phyloP scores from a whole-genome alignment of 192 early-diverging fungal genomes.

The Paraglomus brasilianum region DNA sequence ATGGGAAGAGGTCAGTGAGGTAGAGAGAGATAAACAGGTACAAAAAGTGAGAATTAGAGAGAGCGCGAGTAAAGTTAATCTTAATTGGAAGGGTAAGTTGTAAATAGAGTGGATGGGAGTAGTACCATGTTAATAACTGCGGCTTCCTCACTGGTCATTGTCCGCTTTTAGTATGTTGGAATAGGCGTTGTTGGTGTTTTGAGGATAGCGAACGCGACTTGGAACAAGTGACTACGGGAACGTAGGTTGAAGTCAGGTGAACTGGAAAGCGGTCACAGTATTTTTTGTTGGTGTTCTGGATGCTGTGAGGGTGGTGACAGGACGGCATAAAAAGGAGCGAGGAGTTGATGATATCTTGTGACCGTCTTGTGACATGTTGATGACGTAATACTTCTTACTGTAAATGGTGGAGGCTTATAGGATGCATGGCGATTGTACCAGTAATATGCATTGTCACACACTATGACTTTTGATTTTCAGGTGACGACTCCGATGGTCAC shows the following conservation, averaged over 20 bases:
- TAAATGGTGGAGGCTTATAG: conserved; percentile 3
- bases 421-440: conserved; percentile 9
- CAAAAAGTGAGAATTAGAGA: neutral
- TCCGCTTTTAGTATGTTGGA: neutral
- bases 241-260: conserved; percentile 28
- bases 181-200: too few relatives aligned
- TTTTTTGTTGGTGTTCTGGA: conserved; percentile 20
- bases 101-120: too few relatives aligned
- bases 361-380: conserved; percentile 31
- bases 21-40: conserved; percentile 4
- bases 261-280: conserved; percentile 30
- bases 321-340: conserved; percentile 18
- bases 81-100: too few relatives aligned
- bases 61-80: neutral
- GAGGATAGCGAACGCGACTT: too few relatives aligned
- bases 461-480: conserved; percentile 28
- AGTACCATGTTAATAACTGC: conserved; percentile 19
- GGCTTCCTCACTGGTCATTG: conserved; percentile 15
- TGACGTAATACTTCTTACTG: conserved; percentile 26
- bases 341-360: conserved; percentile 30
- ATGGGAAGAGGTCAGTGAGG: neutral
- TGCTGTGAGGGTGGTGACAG: neutral
- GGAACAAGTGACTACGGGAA: too few relatives aligned
- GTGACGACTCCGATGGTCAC: conserved; percentile 5
- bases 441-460: conserved; percentile 24